A percentile compares a stretch with the other conserved stretches of the same genome.
Evolutionary conservation across 306 rosid genomes (phyloP).

Genomic region (Rosa lucieae): DNA sequence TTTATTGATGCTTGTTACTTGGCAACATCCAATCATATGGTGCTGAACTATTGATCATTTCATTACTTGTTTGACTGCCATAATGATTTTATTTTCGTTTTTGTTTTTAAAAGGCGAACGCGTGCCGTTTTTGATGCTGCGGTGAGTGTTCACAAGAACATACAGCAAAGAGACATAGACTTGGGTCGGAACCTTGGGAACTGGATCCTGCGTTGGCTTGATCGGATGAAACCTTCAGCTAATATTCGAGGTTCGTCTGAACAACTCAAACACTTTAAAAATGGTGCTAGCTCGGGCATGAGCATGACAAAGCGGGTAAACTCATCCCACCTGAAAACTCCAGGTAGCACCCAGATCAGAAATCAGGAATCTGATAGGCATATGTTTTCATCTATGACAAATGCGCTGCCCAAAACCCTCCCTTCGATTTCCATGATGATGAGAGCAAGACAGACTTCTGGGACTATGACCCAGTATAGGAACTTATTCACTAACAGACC

Average conservation of each 20-base stretch:
- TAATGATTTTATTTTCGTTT: conserved; percentile 1
- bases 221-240: conserved; percentile 82
- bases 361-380: conserved; percentile 57
- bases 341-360: conserved; percentile 34
- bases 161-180: conserved; percentile 87
- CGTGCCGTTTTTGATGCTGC: conserved; percentile 71
- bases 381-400: conserved; percentile 47
- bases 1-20: neutral
- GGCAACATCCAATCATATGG: neutral
- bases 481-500: conserved; percentile 36
- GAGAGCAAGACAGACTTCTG: conserved; percentile 52
- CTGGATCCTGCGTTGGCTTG: conserved; percentile 68
- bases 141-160: conserved; percentile 58
- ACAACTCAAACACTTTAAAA: conserved; percentile 19
- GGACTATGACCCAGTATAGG: conserved; percentile 56
- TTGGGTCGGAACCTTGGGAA: conserved; percentile 84
- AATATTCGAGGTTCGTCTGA: conserved; percentile 53
- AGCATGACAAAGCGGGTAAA: conserved; percentile 35
- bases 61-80: neutral
- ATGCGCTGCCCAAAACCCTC: conserved; percentile 40
- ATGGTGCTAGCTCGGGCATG: conserved; percentile 31
- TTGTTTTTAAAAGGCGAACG: conserved; percentile 51
- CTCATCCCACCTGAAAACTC: conserved; percentile 41
- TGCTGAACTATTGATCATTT: neutral
- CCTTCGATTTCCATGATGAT: conserved; percentile 60